Evolutionary conservation across 1,284 basidiomycete genomes (phyloP).

Genomic region (Boletus smithii): DNA sequence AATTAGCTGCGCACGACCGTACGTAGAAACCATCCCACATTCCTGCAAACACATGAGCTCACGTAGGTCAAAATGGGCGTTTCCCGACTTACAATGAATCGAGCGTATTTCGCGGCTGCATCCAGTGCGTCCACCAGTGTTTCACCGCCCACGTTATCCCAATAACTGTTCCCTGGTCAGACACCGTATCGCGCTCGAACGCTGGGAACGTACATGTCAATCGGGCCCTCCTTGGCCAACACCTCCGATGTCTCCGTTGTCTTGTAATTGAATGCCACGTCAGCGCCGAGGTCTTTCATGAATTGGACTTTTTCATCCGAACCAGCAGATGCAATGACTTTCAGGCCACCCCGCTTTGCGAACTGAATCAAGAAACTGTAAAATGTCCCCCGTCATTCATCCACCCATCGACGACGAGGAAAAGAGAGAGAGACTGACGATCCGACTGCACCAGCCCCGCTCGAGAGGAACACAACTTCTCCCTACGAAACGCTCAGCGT

Average conservation of each 20-base stretch:
- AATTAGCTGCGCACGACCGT: neutral
- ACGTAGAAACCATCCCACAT: slow-evolving; percentile 8
- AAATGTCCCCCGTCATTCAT: neutral
- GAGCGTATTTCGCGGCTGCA: neutral
- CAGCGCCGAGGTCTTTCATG: slow-evolving; percentile 34
- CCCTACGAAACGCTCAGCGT: slow-evolving; percentile 6
- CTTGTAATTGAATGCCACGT: slow-evolving; percentile 38
- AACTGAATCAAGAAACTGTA: slow-evolving; percentile 30
- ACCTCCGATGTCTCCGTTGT: slow-evolving; percentile 28
- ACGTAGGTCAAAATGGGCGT: neutral
- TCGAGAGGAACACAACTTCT: slow-evolving; percentile 18
- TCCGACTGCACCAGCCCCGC: slow-evolving; percentile 22
- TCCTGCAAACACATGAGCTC: slow-evolving; percentile 2
- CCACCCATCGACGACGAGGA: neutral
- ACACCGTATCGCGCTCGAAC: neutral
- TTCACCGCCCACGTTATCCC: neutral
- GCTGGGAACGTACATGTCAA: slow-evolving; percentile 18
- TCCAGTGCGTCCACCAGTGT: neutral
- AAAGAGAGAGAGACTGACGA: slow-evolving; percentile 9
- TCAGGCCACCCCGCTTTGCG: slow-evolving; percentile 38
- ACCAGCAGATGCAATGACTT: slow-evolving; percentile 41
- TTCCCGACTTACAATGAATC: neutral
- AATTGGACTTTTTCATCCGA: slow-evolving; percentile 40
- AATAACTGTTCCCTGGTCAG: neutral
- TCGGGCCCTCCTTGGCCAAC: slow-evolving; percentile 23